phyloP scores from a whole-genome alignment of 2,329 filamentous ascomycete species.

The Phialophora tarda region DNA sequence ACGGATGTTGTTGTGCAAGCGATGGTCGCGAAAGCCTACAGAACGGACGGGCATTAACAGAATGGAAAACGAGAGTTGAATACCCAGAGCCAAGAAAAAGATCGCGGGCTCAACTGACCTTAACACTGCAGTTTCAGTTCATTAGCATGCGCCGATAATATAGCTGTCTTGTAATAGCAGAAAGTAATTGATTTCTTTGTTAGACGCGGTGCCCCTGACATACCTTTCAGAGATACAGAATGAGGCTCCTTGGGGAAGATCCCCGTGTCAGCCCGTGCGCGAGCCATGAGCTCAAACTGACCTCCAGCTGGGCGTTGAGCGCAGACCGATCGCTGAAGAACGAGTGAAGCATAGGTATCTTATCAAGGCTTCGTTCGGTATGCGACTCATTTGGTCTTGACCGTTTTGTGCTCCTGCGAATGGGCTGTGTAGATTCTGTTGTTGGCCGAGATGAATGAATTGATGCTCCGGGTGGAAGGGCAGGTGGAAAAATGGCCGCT shows the following conservation, averaged over 20 bases:
- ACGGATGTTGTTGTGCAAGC: constrained; percentile 53
- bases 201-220: constrained; percentile 23
- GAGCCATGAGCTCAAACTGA: constrained; percentile 45
- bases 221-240: constrained; percentile 74
- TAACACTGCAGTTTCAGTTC: constrained; percentile 51
- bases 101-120: constrained; percentile 52
- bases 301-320: background rate
- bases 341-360: background rate
- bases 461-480: too few relatives aligned
- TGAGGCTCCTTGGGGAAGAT: constrained; percentile 72
- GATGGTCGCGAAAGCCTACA: constrained; percentile 75
- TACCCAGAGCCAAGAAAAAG: background rate
- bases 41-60: constrained; percentile 13
- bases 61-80: background rate
- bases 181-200: constrained; percentile 1
- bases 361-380: background rate
- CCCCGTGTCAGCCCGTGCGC: constrained; percentile 51
- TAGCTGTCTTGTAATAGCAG: constrained; percentile 25
- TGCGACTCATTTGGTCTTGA: background rate
- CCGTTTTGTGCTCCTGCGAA: too few relatives aligned
- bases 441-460: background rate
- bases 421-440: background rate
- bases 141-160: constrained; percentile 16
- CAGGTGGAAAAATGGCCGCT: background rate
- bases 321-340: background rate